Evolutionary conservation across 345 rosid genomes (phyloP).

Genomic region (Conringia planisiliqua): DNA sequence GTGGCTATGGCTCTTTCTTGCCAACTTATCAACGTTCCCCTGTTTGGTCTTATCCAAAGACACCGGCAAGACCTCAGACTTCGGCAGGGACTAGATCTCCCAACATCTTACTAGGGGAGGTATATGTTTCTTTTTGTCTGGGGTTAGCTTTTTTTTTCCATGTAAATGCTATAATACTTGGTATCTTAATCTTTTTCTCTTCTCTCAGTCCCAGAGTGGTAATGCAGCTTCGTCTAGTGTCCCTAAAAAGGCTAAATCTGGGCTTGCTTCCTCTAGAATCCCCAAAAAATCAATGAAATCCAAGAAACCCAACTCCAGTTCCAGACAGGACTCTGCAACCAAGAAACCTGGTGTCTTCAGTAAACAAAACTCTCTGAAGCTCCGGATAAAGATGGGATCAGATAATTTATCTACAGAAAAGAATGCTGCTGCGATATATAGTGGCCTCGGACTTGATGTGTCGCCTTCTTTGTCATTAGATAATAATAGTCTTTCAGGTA

Average conservation of each 20-base stretch:
- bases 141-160: neutral
- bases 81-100: slow-evolving; percentile 54
- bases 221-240: slow-evolving; percentile 39
- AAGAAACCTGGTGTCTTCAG: slow-evolving; percentile 47
- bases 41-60: slow-evolving; percentile 52
- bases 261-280: slow-evolving; percentile 38
- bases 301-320: slow-evolving; percentile 36
- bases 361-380: slow-evolving; percentile 64
- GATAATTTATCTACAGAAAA: slow-evolving; percentile 66
- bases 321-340: slow-evolving; percentile 41
- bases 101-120: slow-evolving; percentile 58
- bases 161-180: slow-evolving; percentile 10
- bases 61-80: slow-evolving; percentile 54
- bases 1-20: slow-evolving; percentile 97
- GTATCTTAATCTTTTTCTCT: slow-evolving; percentile 10
- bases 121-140: slow-evolving; percentile 27
- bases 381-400: slow-evolving; percentile 76
- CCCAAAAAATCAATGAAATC: slow-evolving; percentile 46
- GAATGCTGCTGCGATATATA: slow-evolving; percentile 79
- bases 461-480: slow-evolving; percentile 87
- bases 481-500: slow-evolving; percentile 72
- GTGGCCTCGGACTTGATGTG: slow-evolving; percentile 90
- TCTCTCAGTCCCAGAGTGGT: slow-evolving; percentile 50
- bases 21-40: slow-evolving; percentile 82
- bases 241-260: slow-evolving; percentile 44